Percentiles rank a stretch among this genome's conserved stretches.
Conservation (phyloP, 2,329 filamentous ascomycete genomes). For the Epichloe hybrida region DNA sequence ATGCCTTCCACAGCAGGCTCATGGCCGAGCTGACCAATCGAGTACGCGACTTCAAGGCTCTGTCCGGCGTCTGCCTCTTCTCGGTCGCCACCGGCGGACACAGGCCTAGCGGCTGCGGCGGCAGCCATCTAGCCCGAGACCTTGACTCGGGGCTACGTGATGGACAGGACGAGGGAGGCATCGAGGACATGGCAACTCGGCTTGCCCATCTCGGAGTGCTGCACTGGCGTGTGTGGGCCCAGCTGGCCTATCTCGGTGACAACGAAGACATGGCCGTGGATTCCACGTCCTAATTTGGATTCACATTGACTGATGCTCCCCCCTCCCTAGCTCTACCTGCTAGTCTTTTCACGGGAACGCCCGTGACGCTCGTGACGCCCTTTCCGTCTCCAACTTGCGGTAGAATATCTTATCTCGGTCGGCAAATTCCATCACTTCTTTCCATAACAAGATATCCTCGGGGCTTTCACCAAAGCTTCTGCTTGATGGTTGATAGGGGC, state of each 20-base stretch:
- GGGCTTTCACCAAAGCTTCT: not conserved
- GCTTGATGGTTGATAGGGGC: not conserved
- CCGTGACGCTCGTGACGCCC: too few relatives aligned
- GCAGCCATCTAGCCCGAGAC: slow-evolving; percentile 20
- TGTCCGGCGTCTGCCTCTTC: slow-evolving; percentile 41
- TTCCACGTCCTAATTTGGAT: not conserved
- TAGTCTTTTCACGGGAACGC: too few relatives aligned
- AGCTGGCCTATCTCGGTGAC: slow-evolving; percentile 51
- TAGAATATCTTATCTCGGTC: too few relatives aligned
- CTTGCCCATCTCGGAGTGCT: slow-evolving; percentile 73
- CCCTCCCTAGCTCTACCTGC: too few relatives aligned
- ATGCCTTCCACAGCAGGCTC: slow-evolving; percentile 34
- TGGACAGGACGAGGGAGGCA: slow-evolving; percentile 36
- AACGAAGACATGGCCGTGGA: slow-evolving; percentile 23
- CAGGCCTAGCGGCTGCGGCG: slow-evolving; percentile 23
- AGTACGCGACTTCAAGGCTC: slow-evolving; percentile 37
- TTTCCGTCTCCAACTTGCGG: too few relatives aligned
- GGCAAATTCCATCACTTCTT: too few relatives aligned
- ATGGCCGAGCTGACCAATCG: slow-evolving; percentile 33
- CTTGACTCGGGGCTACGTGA: slow-evolving; percentile 24
- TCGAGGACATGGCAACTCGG: slow-evolving; percentile 59
- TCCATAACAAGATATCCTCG: not conserved
- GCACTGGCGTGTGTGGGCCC: slow-evolving; percentile 82
- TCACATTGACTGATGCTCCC: not conserved
- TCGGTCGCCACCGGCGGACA: slow-evolving; percentile 40